Evolutionary conservation across 164 flowering plant genomes (phyloP).

Genomic region (Tetrastigma voinierianum): DNA sequence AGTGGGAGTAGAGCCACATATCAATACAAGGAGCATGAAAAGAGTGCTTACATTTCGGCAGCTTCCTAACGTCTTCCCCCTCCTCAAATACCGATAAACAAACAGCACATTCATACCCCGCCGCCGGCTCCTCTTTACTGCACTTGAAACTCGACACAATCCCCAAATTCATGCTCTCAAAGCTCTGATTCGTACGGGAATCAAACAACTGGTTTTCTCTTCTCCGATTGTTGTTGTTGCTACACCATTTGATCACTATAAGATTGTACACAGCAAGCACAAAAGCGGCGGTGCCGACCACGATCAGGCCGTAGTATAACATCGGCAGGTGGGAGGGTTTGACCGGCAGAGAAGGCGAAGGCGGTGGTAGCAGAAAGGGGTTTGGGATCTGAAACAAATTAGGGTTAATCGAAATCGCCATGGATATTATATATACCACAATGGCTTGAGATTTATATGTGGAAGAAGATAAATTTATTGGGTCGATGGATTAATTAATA

Average conservation of each 20-base stretch:
- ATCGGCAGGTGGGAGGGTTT: conserved; percentile 31
- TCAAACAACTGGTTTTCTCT: not conserved
- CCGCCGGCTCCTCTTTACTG: conserved; percentile 19
- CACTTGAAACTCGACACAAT: conserved; percentile 33
- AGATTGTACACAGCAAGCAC: conserved; percentile 45
- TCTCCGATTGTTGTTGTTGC: conserved; percentile 6
- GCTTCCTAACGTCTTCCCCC: conserved; percentile 33
- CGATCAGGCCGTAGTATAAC: conserved; percentile 51
- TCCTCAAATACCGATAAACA: conserved; percentile 41
- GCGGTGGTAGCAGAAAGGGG: not conserved
- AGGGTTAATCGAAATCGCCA: not conserved
- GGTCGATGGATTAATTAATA: not conserved
- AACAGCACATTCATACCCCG: conserved; percentile 30
- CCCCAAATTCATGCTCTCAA: not conserved
- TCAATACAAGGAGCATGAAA: conserved; percentile 38
- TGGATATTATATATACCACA: not conserved
- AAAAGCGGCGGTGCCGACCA: conserved; percentile 42
- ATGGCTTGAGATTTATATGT: not conserved
- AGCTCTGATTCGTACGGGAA: not conserved
- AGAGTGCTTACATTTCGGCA: conserved; percentile 31
- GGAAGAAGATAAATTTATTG: not conserved
- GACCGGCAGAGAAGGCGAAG: conserved; percentile 17
- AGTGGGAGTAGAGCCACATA: conserved; percentile 42
- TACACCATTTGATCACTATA: conserved; percentile 40
- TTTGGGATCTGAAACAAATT: not conserved